Evolutionary conservation across 176 grass and related monocot species (phyloP), one percentile per base, ranked within the genome.

Genomic region (Aegilops sharonensis): DNA sequence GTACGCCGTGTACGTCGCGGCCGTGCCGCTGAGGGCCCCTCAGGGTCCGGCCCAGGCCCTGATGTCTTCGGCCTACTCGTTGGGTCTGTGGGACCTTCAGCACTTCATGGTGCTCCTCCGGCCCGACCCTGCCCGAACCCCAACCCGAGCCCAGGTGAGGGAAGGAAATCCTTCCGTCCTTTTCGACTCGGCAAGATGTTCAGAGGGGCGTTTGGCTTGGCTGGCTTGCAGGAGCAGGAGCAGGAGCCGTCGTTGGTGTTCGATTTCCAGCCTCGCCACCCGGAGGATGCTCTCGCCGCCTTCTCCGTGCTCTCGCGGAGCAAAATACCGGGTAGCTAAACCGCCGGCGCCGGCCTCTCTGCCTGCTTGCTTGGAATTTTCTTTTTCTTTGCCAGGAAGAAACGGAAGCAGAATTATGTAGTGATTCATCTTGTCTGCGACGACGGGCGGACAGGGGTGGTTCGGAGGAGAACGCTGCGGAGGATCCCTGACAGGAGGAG

Each of bases 81-180:
- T 91, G 47, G 78, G 90, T 48, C 25, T 86, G 15, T 92, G 88
- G 90, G 81, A 92, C 57, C 86, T 95, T 50, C 96, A 92, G 84
- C 96, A 92, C 89, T 98, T 92, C 85, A 82, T 98, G 84, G 90
- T 95, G 80, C 67, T 98, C 79, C 61, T 98, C 79, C 83, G 84
- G 14, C 84, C 90, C 24, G 80, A 90, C 45, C 90, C 86, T 20
- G 79, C 66, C 8, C 81, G 67, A 75, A 5, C 48, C 48, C 48
- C 1, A 15, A 17, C 48, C 48, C 48, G 4, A 17, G 5, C 84
- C 42, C 88, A 87, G 88, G 91, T 90, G 6, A 83, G 42, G 18
- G 50, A 54, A 54, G 50, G 50, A 36, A 35, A 23, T 65, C 57
- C 50, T 14, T 56, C 20, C 48, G 1, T 2, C 48, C 50, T 54